phyloP scores from a whole-genome alignment of 2,329 filamentous ascomycete species.

The Scleromitrula shiraiana region DNA sequence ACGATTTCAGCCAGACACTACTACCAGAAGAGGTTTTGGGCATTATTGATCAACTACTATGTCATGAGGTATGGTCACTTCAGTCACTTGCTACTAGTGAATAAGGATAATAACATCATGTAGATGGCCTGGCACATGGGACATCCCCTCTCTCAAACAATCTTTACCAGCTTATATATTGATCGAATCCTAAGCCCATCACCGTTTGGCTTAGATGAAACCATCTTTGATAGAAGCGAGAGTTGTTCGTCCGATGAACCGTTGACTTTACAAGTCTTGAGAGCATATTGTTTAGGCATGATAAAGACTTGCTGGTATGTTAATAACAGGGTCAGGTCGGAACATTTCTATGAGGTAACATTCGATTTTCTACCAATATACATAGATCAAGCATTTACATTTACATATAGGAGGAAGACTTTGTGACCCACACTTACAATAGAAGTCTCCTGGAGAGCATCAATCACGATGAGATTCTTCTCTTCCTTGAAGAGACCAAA shows the following conservation, averaged over 20 bases:
- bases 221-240: constrained; percentile 21
- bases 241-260: constrained; percentile 30
- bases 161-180: constrained; percentile 88
- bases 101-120: constrained; percentile 4
- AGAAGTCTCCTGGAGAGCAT: constrained; percentile 64
- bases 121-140: constrained; percentile 95
- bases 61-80: constrained; percentile 60
- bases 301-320: constrained; percentile 78
- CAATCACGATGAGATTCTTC: constrained; percentile 34
- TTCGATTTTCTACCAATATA: not conserved
- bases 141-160: constrained; percentile 88
- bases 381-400: not conserved
- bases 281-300: constrained; percentile 78
- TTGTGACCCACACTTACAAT: constrained; percentile 86
- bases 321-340: constrained; percentile 66
- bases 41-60: constrained; percentile 88
- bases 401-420: constrained; percentile 76
- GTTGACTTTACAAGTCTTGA: constrained; percentile 56
- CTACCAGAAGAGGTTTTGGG: constrained; percentile 76
- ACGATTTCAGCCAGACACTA: constrained; percentile 61
- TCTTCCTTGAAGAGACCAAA: constrained; percentile 30
- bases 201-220: constrained; percentile 47
- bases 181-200: constrained; percentile 71
- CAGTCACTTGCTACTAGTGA: no score
- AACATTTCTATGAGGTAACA: constrained; percentile 82